Evolutionary conservation across 768 basidiomycete species (phyloP), one percentile per base, ranked within the genome.

Genomic region (Xerocomellus chrysenteron): DNA sequence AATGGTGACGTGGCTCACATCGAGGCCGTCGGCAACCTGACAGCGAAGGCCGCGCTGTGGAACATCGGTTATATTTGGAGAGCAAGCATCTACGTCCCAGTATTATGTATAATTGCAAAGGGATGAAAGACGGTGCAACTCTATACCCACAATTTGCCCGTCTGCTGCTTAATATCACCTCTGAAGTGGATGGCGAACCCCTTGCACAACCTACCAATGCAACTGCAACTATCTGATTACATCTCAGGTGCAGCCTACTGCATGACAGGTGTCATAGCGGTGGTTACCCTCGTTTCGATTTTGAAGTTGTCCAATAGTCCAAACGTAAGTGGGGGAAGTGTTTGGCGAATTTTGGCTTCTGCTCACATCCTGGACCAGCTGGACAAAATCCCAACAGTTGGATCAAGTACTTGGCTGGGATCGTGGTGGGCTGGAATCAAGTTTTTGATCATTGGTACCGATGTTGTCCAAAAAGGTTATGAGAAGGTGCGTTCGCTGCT

Each of bases 391-490:
- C 75, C 75, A 0, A 64, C 74, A 2, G 53, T 73, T 12, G 73
- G 73, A 30, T 62, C 59, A 6, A 66, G 54, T 6, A 57, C 57
- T 2, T 65, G 67, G 39, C 39, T 74, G 2, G 61, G 67, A 35
- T 75, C 74, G 4, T 74, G 68, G 55, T 55, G 63, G 42, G 61
- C 59, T 1, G 64, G 64, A 3, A 44, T 62, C 37, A 59, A 51
- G 13, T 69, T 62, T 35, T 10, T 68, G 5, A 36, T 41, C 36
- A 59, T 67, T 32, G 67, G 55, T 13, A 17, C 41, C 3, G 57
- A 69, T 11, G 42, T 74, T 36, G 12, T 75, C 2, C 68, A 68
- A 42, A 65, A 74, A 50, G 74, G 74, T 19, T 74, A 74, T 24
- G 50, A 62, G 17, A 71, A 72, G 56, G 73, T 73, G n/a, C 5